Evolutionary conservation across 2,329 filamentous ascomycete genomes (phyloP).

Genomic region (Cladosporium oxysporum): DNA sequence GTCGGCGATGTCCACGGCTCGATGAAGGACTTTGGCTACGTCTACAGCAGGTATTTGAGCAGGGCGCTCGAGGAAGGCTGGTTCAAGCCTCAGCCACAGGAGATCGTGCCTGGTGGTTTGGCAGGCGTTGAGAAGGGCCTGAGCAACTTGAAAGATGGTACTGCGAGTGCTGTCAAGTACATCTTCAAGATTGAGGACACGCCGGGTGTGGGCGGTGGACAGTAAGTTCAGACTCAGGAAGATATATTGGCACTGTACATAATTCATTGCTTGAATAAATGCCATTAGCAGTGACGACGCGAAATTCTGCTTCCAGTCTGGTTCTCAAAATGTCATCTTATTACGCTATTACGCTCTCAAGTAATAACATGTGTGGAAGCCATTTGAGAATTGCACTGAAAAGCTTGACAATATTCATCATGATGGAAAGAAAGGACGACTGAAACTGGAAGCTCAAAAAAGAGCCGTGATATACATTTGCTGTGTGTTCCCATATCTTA

Average conservation of each 20-base stretch:
- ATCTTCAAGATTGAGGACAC: slow-evolving; percentile 36
- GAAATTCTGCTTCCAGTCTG: neutral
- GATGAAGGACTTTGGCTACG: slow-evolving; percentile 33
- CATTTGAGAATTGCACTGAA: neutral
- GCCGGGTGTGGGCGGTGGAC: slow-evolving; percentile 23
- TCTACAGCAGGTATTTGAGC: slow-evolving; percentile 30
- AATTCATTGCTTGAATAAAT: neutral
- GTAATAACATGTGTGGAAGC: neutral
- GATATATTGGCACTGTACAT: neutral
- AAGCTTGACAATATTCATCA: neutral
- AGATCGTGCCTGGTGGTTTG: slow-evolving; percentile 35
- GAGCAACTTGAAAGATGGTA: slow-evolving; percentile 34
- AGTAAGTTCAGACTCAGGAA: neutral
- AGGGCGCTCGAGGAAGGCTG: slow-evolving; percentile 32
- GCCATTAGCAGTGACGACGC: neutral
- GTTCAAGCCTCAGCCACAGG: slow-evolving; percentile 35
- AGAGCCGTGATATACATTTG: slow-evolving; percentile 17
- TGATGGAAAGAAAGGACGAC: neutral
- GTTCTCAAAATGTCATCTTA: too few relatives aligned
- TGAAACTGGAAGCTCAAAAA: neutral
- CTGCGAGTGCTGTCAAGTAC: slow-evolving; percentile 36
- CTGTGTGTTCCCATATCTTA: slow-evolving; percentile 13
- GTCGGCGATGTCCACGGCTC: slow-evolving; percentile 35
- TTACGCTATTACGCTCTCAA: too few relatives aligned
- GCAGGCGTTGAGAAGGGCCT: slow-evolving; percentile 33